These are phyloP conservation scores for Flammula alnicola DNA, from an alignment of 1,284 basidiomycete genomes.

Conservation along the genomic window DNA sequence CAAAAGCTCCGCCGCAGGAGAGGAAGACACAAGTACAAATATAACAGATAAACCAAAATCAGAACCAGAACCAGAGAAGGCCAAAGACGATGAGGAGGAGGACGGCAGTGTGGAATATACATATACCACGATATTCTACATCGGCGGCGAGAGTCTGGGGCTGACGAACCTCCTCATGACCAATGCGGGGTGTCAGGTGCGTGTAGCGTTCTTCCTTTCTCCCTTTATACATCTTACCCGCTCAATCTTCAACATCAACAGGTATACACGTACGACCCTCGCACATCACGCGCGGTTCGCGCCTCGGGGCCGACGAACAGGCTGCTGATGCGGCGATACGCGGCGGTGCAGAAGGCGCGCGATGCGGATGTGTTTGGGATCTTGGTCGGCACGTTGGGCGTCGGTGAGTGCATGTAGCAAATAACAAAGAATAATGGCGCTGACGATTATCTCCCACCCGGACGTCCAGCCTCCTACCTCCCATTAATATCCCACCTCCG, in stretches of 20 bases:
- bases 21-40: neutral
- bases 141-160: conserved; percentile 83
- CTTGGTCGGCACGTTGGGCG: conserved; percentile 92
- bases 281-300: conserved; percentile 48
- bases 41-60: no score
- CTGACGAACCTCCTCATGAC: conserved; percentile 90
- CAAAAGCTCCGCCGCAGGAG: neutral
- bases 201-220: neutral
- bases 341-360: conserved; percentile 85
- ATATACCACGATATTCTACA: conserved; percentile 67
- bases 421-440: no score
- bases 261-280: conserved; percentile 82
- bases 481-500: conserved; percentile 83
- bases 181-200: conserved; percentile 46
- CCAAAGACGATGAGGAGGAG: no score
- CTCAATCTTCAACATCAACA: conserved; percentile 31
- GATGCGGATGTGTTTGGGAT: conserved; percentile 96
- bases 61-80: no score
- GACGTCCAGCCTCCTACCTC: conserved; percentile 71
- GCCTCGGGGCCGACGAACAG: conserved; percentile 77
- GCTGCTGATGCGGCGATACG: conserved; percentile 92
- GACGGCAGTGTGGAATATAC: conserved; percentile 1
- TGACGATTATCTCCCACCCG: no score
- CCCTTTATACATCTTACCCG: neutral
- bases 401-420: conserved; percentile 55